Conservation (phyloP, 208 protist genomes). For the Eutreptiella sp. region DNA sequence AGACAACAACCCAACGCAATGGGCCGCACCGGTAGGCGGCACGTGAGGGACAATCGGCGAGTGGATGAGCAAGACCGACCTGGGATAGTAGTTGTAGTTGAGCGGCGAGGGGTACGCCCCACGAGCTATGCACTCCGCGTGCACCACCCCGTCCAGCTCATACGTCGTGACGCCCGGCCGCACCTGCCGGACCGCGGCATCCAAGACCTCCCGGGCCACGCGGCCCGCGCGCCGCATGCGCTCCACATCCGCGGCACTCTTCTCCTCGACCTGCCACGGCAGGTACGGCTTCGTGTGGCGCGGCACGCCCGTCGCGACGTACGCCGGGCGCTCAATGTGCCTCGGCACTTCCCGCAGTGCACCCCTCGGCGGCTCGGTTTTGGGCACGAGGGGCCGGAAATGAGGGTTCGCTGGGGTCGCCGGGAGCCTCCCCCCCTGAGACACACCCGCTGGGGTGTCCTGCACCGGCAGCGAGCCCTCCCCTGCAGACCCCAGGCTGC, state of each 20-base stretch:
- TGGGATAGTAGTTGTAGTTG: constrained; percentile 75
- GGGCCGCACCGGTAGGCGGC: no score
- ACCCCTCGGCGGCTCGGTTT: no score
- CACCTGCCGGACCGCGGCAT: constrained; percentile 47
- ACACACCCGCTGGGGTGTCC: no score
- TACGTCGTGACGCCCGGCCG: constrained; percentile 69
- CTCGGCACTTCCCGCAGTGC: neutral
- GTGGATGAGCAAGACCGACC: no score
- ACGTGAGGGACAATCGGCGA: no score
- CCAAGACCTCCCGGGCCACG: constrained; percentile 46
- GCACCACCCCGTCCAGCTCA: constrained; percentile 64
- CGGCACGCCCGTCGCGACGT: neutral
- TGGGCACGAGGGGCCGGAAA: no score
- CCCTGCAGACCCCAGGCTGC: no score
- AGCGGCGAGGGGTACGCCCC: constrained; percentile 74
- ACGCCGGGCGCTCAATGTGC: neutral
- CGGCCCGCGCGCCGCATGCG: constrained; percentile 41
- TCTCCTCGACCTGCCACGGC: neutral
- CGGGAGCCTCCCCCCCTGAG: no score
- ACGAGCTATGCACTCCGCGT: constrained; percentile 38
- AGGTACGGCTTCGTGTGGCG: no score
- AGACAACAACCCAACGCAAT: no score
- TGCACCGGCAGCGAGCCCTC: no score
- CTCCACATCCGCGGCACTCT: constrained; percentile 42
- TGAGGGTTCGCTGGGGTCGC: no score